Conservation (phyloP, 495 filamentous ascomycete species). For the Aspergillus mulundensis region DNA sequence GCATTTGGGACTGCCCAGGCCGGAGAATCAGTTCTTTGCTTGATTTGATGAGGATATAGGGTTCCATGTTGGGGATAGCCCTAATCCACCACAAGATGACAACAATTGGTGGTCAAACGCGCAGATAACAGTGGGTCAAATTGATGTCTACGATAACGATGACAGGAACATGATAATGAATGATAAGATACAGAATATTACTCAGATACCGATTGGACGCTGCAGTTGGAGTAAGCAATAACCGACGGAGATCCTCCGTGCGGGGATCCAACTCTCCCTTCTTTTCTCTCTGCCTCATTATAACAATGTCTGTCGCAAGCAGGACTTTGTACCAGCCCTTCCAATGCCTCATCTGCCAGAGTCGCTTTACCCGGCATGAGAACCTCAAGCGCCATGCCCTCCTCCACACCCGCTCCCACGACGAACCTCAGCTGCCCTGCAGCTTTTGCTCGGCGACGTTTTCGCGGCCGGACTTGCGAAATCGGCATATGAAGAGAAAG, state of each 20-base stretch:
- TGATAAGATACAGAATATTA: not conserved
- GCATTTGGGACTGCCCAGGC: slow-evolving; percentile 48
- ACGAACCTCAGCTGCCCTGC: slow-evolving; percentile 23
- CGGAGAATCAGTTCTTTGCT: slow-evolving; percentile 47
- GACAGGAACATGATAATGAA: not conserved
- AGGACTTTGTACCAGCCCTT: slow-evolving; percentile 26
- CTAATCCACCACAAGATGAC: not conserved
- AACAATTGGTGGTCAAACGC: not conserved
- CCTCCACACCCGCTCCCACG: slow-evolving; percentile 27
- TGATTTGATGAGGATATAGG: not conserved
- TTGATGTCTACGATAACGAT: not conserved
- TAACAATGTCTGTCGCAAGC: slow-evolving; percentile 15
- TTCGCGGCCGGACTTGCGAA: slow-evolving; percentile 28
- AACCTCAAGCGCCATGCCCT: slow-evolving; percentile 38
- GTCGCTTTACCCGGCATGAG: slow-evolving; percentile 36
- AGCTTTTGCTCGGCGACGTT: slow-evolving; percentile 29
- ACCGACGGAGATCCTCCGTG: not conserved
- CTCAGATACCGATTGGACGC: not conserved
- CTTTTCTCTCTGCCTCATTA: not conserved
- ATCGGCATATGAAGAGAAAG: slow-evolving; percentile 36
- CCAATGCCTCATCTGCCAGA: slow-evolving; percentile 31
- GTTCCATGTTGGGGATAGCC: not conserved
- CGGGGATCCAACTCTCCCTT: not conserved
- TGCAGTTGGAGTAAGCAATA: not conserved
- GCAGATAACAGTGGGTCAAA: not conserved